Percentiles rank a stretch among this genome's conserved stretches.
Conservation (phyloP, 768 basidiomycete genomes). For the Termitomyces sp. region DNA sequence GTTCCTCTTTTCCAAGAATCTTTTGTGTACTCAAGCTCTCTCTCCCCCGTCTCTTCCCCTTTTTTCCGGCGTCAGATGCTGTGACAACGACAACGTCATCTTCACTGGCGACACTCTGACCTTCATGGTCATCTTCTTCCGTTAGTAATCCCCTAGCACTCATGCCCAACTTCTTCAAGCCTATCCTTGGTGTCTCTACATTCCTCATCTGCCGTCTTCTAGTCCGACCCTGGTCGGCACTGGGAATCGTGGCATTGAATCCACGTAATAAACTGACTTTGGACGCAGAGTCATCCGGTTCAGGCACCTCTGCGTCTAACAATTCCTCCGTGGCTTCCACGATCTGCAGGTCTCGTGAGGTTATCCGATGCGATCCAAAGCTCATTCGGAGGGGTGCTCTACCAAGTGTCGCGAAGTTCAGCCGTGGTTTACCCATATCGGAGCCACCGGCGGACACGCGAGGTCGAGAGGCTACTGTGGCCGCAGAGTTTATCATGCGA, state of each 20-base stretch:
- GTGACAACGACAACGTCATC: conserved; percentile 71
- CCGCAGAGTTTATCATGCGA: conserved; percentile 67
- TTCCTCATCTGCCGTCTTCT: conserved; percentile 78
- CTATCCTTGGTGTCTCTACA: conserved; percentile 70
- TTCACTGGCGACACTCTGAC: conserved; percentile 65
- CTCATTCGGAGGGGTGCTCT: conserved; percentile 72
- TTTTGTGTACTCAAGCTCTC: conserved; percentile 68
- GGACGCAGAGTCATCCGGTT: conserved; percentile 64
- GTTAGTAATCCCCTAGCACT: conserved; percentile 70
- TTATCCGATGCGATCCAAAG: conserved; percentile 62
- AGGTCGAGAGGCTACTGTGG: conserved; percentile 59
- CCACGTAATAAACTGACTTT: conserved; percentile 83
- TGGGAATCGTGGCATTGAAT: conserved; percentile 94
- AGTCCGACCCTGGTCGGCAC: conserved; percentile 73
- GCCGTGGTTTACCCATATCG: conserved; percentile 32
- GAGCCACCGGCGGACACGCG: conserved; percentile 28
- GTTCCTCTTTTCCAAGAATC: conserved; percentile 78
- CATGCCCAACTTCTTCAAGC: conserved; percentile 78
- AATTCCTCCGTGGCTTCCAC: conserved; percentile 80
- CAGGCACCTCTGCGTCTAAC: conserved; percentile 67
- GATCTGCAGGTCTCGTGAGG: conserved; percentile 81
- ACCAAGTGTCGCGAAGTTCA: conserved; percentile 78
- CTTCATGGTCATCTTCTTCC: conserved; percentile 52
- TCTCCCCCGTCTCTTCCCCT: conserved; percentile 51
- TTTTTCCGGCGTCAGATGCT: conserved; percentile 32